Base-by-base conservation (phyloP, 331 rosid genomes). In the Acacia pycnantha region DNA sequence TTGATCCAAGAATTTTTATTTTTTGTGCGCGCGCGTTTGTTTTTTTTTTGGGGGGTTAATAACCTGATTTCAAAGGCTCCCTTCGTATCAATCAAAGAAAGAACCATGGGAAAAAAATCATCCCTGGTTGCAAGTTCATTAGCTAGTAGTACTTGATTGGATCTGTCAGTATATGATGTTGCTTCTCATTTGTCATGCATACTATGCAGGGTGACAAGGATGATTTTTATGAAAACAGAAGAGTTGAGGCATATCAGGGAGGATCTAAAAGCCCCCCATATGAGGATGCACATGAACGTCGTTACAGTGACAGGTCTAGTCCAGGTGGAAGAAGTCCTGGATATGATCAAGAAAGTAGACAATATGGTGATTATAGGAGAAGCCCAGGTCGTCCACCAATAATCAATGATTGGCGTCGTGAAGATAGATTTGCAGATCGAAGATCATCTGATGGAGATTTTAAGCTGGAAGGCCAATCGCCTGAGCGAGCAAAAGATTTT, bases 291-390 rank as follows among this genome's bases (percentile, higher is more conserved):
- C 82, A 84, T 87, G 95, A 95, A 31, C 97, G 88, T 19, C 95
- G 92, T 77, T 91, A 79, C 88, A 80, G 91, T 84, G 97, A 83
- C 77, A 93, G 86, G 78, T 94, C 97, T 83, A 94, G 98, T 90
- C 87, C 98, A 47, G 91, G 94, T 83, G 98, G 90, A 77, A 93
- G 98, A 87, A 93, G 98, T 90, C 99, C 99, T 44, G 97, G 94
- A 73, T 92, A 90, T 86, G 97, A 91, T 77, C 94, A 88, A 80
- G 98, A 95, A 76, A 87, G 87, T 80, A 89, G 91, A 81, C 93
- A 93, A 82, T 87, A 79, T 85, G 86, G 91, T 81, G 94, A 91
- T 82, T 81, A 81, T 79, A 85, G 75, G 78, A 90, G 76, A 88
- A 94, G 99, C 87, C 98, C 98, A 37, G 87, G 86, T 79, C 91